Percentiles rank a stretch among this genome's conserved stretches.
phyloP scores from a whole-genome alignment of 257 asterid species.

The Prunella vulgaris region DNA sequence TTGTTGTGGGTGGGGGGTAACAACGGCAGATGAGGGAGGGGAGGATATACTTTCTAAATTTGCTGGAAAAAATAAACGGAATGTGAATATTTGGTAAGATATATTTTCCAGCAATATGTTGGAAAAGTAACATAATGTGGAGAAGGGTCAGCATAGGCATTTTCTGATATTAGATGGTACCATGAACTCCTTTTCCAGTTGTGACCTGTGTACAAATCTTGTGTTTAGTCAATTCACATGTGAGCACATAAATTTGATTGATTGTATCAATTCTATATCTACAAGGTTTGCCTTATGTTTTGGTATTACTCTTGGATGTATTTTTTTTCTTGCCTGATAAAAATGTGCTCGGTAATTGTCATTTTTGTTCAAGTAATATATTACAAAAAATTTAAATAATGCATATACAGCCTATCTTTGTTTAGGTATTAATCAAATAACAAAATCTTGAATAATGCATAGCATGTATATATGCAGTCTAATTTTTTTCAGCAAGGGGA shows the following conservation, averaged over 20 bases:
- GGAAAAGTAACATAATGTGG: no score
- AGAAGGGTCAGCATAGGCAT: conserved; percentile 3
- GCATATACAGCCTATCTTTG: not conserved
- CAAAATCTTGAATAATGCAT: not conserved
- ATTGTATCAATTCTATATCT: conserved; percentile 1
- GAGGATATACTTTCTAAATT: no score
- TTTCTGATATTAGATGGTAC: not conserved
- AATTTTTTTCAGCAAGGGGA: not conserved
- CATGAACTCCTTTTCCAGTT: not conserved
- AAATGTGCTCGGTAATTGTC: not conserved
- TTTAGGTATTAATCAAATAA: conserved; percentile 1
- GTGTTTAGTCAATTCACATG: not conserved
- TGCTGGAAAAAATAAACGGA: conserved; percentile 1
- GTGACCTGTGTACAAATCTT: not conserved
- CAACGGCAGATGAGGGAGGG: no score
- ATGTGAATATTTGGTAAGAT: not conserved
- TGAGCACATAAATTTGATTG: conserved; percentile 5
- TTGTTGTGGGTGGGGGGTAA: not conserved
- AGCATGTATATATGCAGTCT: not conserved
- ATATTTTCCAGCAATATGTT: not conserved
- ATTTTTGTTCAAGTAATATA: no score
- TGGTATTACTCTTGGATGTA: not conserved
- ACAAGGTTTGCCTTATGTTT: not conserved
- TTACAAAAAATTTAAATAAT: not conserved
- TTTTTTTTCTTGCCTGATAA: not conserved